Conservation (phyloP, 139 green algal genomes). For the Raphidocelis subcapitata region DNA sequence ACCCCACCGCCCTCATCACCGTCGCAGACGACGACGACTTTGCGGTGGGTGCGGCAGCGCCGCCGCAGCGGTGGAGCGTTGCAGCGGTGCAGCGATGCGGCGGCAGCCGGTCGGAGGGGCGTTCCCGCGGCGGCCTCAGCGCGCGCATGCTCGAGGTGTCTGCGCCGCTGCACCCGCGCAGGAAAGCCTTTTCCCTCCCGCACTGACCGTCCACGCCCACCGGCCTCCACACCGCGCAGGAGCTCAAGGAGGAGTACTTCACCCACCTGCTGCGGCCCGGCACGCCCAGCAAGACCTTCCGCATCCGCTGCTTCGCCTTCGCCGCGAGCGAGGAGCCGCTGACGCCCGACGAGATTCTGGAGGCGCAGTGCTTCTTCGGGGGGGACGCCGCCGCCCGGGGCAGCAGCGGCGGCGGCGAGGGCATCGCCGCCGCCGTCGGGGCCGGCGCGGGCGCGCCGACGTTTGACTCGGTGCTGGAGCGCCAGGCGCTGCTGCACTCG, state of each 20-base stretch:
- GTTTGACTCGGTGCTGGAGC: too few relatives aligned
- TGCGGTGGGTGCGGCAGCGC: conserved; percentile 34
- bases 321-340: conserved; percentile 47
- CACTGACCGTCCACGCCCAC: not conserved
- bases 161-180: too few relatives aligned
- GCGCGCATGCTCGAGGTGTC: not conserved
- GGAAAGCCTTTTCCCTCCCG: too few relatives aligned
- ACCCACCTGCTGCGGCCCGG: conserved; percentile 44
- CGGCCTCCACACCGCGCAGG: conserved; percentile 40
- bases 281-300: conserved; percentile 63
- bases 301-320: conserved; percentile 67
- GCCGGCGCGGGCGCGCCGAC: too few relatives aligned
- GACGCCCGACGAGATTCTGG: conserved; percentile 34
- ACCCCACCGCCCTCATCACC: conserved; percentile 66
- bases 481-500: too few relatives aligned
- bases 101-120: not conserved
- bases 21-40: conserved; percentile 77
- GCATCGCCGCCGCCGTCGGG: too few relatives aligned
- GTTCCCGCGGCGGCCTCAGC: not conserved
- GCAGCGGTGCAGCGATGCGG: not conserved
- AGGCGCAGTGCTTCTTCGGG: conserved; percentile 26
- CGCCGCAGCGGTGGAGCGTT: too few relatives aligned
- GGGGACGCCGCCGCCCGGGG: too few relatives aligned
- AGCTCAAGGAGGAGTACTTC: conserved; percentile 75
- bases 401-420: too few relatives aligned